These are phyloP conservation scores for Thyridium curvatum DNA, from an alignment of 2,329 filamentous ascomycete species.

Conservation along the genomic window DNA sequence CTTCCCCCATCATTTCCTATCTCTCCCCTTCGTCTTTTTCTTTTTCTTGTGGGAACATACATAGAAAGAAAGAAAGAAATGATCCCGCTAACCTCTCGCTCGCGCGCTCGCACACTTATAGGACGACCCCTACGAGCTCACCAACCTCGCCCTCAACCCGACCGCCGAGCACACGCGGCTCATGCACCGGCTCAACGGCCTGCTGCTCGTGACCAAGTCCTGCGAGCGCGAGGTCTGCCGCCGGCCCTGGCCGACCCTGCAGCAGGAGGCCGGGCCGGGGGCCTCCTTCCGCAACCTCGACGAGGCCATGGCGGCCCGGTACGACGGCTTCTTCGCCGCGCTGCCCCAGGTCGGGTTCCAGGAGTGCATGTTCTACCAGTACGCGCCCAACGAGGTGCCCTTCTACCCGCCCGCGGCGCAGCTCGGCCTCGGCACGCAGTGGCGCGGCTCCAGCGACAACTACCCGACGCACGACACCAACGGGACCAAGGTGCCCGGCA, in stretches of 20 bases:
- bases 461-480: neutral
- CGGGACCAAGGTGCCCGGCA: conserved; percentile 15
- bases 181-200: conserved; percentile 11
- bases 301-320: neutral
- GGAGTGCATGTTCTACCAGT: conserved; percentile 1
- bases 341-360: conserved; percentile 1
- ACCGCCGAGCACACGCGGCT: neutral
- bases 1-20: too few species aligned
- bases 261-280: neutral
- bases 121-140: conserved; percentile 17
- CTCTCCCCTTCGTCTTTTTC: too few species aligned
- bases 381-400: conserved; percentile 2
- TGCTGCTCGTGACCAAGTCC: conserved; percentile 18
- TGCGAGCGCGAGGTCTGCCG: conserved; percentile 15
- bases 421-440: neutral
- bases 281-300: neutral
- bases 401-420: conserved; percentile 1
- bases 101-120: too few species aligned
- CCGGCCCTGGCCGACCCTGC: conserved; percentile 10
- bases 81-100: too few species aligned
- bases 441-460: too few species aligned
- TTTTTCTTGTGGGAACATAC: too few species aligned
- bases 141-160: conserved; percentile 10
- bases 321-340: conserved; percentile 1
- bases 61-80: too few species aligned